Percentiles rank a stretch among this genome's conserved stretches.
Evolutionary conservation across 148 eudicot genomes (phyloP).

Genomic region (Selenicereus undatus): DNA sequence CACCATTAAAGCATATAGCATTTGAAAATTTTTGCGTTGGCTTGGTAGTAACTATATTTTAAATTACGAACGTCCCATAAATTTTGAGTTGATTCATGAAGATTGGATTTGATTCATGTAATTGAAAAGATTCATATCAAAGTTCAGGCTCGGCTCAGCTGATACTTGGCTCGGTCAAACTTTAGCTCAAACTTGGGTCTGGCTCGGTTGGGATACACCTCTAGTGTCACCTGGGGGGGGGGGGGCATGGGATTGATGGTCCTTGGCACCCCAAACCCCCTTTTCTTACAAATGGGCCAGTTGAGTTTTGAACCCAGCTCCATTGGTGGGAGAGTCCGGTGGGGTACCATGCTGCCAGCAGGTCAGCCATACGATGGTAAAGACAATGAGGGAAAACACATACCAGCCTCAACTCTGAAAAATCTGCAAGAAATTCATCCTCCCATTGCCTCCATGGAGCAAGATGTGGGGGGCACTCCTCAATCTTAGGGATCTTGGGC

Average conservation of each 20-base stretch:
- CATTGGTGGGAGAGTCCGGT: background rate
- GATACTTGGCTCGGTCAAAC: too few relatives aligned
- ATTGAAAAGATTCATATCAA: too few relatives aligned
- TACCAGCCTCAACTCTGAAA: conserved; percentile 78
- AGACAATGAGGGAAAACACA: background rate
- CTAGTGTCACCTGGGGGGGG: background rate
- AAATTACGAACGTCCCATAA: too few relatives aligned
- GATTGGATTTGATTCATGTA: too few relatives aligned
- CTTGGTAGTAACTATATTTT: too few relatives aligned
- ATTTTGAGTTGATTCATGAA: too few relatives aligned
- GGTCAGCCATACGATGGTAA: background rate
- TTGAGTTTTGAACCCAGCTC: background rate
- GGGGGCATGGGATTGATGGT: background rate
- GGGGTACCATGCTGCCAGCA: background rate
- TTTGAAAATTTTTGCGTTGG: too few relatives aligned
- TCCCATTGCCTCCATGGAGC: conserved; percentile 76
- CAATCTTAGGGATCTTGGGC: conserved; percentile 83
- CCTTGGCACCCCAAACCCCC: background rate
- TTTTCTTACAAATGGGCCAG: background rate
- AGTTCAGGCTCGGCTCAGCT: too few relatives aligned
- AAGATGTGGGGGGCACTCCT: conserved; percentile 67
- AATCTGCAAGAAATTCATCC: conserved; percentile 68
- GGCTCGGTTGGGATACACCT: background rate
- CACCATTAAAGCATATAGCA: too few relatives aligned
- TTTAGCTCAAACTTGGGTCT: too few relatives aligned